Evolutionary conservation across 2,329 filamentous ascomycete genomes (phyloP), one percentile per base, ranked within the genome.

Genomic region (Neonectria hederae): DNA sequence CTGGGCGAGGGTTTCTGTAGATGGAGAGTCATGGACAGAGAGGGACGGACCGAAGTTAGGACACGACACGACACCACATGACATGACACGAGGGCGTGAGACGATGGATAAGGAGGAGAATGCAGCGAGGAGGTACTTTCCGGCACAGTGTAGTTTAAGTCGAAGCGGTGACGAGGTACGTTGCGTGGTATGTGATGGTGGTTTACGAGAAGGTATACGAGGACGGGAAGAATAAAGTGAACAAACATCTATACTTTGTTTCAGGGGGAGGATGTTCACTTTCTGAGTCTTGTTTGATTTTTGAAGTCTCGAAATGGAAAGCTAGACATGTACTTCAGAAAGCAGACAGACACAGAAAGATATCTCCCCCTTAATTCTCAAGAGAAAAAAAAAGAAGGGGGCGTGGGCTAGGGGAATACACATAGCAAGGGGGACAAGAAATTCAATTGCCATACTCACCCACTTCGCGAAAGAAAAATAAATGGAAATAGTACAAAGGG

Each of bases 131-230:
- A 49, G n/a, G 38, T 45, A 46, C 53, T 55, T 30, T n/a, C 8
- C 24, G 5, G 53, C 46, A 55, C 40, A 45, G 40, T 55, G 40
- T 45, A 45, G 40, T 55, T 26, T 45, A 22, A 28, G 24, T 11
- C 17, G 35, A 32, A 28, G 53, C 35, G 59, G 46, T 53, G 59
- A 57, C 59, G 51, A 35, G 6, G 51, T 28, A 42, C 38, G 32
- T 48, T 22, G 51, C 14, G 38, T 43, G 52, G 30, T 28, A 51
- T 49, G 22, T 55, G 22, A 51, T 22, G 54, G 42, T 35, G 32
- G 32, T n/a, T n/a, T n/a, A 35, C 14, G 32, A 35, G n/a, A n/a
- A n/a, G n/a, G n/a, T n/a, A n/a, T n/a, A n/a, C n/a, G 17, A 38
- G 4, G 35, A 38, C 32, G 13, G 32, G 6, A 38, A 8, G 30